Evolutionary conservation across 768 basidiomycete genomes (phyloP).

Genomic region (Paxillus rubicundulus): DNA sequence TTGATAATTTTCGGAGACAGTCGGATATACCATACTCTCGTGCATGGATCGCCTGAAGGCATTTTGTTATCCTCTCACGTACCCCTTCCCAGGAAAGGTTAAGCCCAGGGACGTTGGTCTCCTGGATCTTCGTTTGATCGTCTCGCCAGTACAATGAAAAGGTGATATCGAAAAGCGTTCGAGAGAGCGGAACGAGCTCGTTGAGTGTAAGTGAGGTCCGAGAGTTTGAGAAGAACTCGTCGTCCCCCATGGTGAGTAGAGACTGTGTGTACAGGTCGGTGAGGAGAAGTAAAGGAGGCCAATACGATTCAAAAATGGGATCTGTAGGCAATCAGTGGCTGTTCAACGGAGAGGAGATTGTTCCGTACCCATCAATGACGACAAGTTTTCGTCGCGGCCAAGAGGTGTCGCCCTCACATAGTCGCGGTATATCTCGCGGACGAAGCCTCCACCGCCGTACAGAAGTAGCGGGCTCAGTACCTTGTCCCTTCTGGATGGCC

Average conservation of each 20-base stretch:
- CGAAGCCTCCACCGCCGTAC: conserved; percentile 56
- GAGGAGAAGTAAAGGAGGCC: conserved; percentile 75
- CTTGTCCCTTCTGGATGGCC: conserved; percentile 55
- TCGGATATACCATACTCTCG: conserved; percentile 64
- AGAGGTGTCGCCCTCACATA: conserved; percentile 61
- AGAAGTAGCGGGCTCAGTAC: conserved; percentile 54
- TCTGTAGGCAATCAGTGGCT: conserved; percentile 34
- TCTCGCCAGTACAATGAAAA: conserved; percentile 75
- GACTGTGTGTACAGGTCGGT: conserved; percentile 80
- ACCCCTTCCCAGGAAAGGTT: conserved; percentile 60
- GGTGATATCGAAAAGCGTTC: conserved; percentile 79
- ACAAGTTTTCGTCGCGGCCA: conserved; percentile 51
- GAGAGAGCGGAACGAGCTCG: conserved; percentile 73
- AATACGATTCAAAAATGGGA: conserved; percentile 42
- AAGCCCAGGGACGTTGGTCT: conserved; percentile 41
- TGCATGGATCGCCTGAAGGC: conserved; percentile 79
- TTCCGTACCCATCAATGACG: conserved; percentile 40
- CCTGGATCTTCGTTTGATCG: conserved; percentile 37
- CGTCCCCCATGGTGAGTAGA: conserved; percentile 90
- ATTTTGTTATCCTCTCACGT: conserved; percentile 71
- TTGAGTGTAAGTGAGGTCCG: conserved; percentile 80
- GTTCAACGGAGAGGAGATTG: neutral
- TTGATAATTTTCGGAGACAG: neutral
- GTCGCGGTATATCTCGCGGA: conserved; percentile 73
- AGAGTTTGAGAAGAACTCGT: conserved; percentile 83